phyloP scores from a whole-genome alignment of 306 rosid species.

The Astragalus glycyphyllos region DNA sequence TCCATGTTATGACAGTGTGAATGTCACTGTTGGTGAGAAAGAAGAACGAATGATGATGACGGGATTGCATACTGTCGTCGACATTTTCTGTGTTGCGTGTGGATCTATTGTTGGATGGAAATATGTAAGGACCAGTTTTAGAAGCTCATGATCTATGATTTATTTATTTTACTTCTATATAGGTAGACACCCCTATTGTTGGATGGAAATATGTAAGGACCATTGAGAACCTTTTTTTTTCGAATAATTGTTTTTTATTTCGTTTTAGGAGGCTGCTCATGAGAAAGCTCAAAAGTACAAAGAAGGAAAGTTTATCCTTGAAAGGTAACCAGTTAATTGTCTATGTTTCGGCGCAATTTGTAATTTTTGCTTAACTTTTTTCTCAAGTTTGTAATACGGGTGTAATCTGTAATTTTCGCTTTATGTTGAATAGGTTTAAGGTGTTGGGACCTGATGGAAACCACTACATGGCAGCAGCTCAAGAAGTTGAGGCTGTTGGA shows the following conservation, averaged over 20 bases:
- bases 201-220: too few species aligned
- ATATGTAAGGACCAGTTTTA: constrained; percentile 62
- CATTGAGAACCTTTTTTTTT: constrained; percentile 4
- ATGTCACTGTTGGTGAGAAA: constrained; percentile 66
- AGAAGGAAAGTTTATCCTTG: constrained; percentile 79
- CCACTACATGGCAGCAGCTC: constrained; percentile 43
- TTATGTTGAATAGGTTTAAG: constrained; percentile 56
- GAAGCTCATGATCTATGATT: constrained; percentile 1
- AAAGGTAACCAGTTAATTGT: constrained; percentile 56
- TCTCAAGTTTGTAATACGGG: not conserved
- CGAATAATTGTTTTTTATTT: constrained; percentile 13
- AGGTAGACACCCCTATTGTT: too few species aligned
- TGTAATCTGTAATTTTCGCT: too few species aligned
- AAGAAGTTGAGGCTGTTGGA: constrained; percentile 49
- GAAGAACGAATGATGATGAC: constrained; percentile 78
- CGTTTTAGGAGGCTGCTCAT: constrained; percentile 61
- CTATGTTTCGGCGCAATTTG: constrained; percentile 6
- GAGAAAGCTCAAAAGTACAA: constrained; percentile 74
- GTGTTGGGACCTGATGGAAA: constrained; percentile 70
- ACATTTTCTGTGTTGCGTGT: constrained; percentile 75
- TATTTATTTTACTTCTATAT: not conserved
- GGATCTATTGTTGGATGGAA: constrained; percentile 85
- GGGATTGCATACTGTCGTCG: constrained; percentile 74
- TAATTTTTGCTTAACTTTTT: not conserved
- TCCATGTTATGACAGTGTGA: constrained; percentile 62